phyloP scores from a whole-genome alignment of 306 rosid species.

The Castanea mollissima region DNA sequence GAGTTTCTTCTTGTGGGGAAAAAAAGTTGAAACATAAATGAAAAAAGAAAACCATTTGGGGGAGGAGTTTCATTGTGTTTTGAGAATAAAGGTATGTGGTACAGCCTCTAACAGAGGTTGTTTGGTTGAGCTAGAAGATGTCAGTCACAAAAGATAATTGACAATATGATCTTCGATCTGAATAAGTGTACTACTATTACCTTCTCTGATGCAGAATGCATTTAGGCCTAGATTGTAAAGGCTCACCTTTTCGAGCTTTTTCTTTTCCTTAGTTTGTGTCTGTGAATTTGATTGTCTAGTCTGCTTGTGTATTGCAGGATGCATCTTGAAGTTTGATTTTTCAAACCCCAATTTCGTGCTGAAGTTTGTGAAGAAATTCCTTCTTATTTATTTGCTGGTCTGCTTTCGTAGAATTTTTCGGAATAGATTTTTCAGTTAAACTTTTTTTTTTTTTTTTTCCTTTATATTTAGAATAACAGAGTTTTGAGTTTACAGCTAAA shows the following conservation, averaged over 20 bases:
- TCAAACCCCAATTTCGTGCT: background rate
- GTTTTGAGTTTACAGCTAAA: background rate
- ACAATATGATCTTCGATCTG: too few relatives aligned
- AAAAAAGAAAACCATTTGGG: too few relatives aligned
- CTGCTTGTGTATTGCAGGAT: background rate
- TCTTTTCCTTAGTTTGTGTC: background rate
- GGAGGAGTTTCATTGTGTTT: too few relatives aligned
- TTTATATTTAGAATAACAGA: background rate
- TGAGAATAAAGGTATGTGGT: too few relatives aligned
- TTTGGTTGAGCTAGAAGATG: too few relatives aligned
- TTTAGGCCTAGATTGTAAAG: background rate
- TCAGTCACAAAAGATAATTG: too few relatives aligned
- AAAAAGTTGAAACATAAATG: too few relatives aligned
- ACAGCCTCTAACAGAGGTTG: too few relatives aligned
- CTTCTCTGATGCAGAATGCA: background rate
- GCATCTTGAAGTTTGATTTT: background rate
- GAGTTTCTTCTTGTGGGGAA: too few relatives aligned
- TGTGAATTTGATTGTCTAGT: too few relatives aligned
- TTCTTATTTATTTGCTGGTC: background rate
- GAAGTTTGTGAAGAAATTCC: background rate
- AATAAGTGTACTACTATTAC: background rate
- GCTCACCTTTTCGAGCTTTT: background rate
- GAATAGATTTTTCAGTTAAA: background rate
- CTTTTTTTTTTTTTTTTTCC: background rate
- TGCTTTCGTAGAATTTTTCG: background rate